Evolutionary conservation across 1,284 basidiomycete species (phyloP).

Genomic region (Tilletia horrida): DNA sequence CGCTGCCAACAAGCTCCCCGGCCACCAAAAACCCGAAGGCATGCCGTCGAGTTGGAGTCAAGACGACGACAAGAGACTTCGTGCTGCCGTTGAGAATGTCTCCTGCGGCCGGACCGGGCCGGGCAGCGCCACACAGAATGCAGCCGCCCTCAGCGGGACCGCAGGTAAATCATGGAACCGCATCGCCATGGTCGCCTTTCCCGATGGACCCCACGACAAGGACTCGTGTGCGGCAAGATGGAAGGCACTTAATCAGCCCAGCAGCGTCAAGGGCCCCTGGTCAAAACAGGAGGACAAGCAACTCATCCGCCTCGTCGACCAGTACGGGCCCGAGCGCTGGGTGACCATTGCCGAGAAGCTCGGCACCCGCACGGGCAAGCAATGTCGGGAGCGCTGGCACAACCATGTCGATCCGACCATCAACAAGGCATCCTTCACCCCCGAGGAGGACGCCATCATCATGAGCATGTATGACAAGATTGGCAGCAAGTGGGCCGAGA

Average conservation of each 20-base stretch:
- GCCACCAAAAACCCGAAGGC: slow-evolving; percentile 2
- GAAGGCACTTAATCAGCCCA: slow-evolving; percentile 25
- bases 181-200: slow-evolving; percentile 29
- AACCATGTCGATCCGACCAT: slow-evolving; percentile 49
- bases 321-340: slow-evolving; percentile 47
- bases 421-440: slow-evolving; percentile 42
- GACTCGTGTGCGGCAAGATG: slow-evolving; percentile 26
- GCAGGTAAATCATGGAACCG: slow-evolving; percentile 25
- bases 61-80: slow-evolving; percentile 16
- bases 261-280: slow-evolving; percentile 43
- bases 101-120: background rate
- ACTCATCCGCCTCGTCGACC: slow-evolving; percentile 33
- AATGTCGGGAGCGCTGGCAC: slow-evolving; percentile 51
- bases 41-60: slow-evolving; percentile 3
- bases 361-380: slow-evolving; percentile 41
- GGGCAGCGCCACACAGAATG: background rate
- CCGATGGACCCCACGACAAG: slow-evolving; percentile 29
- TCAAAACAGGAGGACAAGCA: slow-evolving; percentile 34
- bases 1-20: background rate
- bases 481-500: slow-evolving; percentile 48
- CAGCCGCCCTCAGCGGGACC: background rate
- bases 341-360: slow-evolving; percentile 43
- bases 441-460: slow-evolving; percentile 44
- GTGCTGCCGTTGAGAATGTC: slow-evolving; percentile 17
- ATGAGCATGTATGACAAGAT: slow-evolving; percentile 34